Evolutionary conservation across 108 stramenopile species (phyloP).

Genomic region (Nitzschia sp.): DNA sequence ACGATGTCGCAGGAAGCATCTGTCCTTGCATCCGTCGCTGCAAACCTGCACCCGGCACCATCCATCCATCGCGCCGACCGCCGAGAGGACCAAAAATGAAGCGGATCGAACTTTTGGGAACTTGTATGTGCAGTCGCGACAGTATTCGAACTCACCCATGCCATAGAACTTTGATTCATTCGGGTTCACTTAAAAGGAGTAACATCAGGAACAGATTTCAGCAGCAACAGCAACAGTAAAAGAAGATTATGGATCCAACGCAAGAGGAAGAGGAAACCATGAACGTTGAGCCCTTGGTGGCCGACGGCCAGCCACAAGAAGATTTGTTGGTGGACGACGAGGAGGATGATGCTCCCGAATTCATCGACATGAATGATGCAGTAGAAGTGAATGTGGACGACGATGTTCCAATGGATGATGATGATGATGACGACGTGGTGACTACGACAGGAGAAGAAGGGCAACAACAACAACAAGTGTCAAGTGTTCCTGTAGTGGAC

Average conservation of each 20-base stretch:
- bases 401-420: conserved; percentile 62
- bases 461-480: conserved; percentile 17
- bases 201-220: neutral
- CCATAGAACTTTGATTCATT: no score
- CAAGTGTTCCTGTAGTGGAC: conserved; percentile 36
- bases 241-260: neutral
- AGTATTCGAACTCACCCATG: no score
- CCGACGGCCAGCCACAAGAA: neutral
- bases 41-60: no score
- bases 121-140: no score
- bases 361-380: conserved; percentile 71
- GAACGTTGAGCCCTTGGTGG: neutral
- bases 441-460: neutral
- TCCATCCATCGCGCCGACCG: no score
- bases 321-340: neutral
- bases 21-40: no score
- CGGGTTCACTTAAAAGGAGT: no score
- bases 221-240: neutral
- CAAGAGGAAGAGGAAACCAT: neutral
- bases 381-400: conserved; percentile 80
- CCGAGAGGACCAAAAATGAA: no score
- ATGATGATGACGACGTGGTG: conserved; percentile 60
- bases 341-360: conserved; percentile 27
- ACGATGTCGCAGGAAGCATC: no score
- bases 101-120: no score